Evolutionary conservation across 768 basidiomycete genomes (phyloP).

Genomic region (Termitomyces sp.): DNA sequence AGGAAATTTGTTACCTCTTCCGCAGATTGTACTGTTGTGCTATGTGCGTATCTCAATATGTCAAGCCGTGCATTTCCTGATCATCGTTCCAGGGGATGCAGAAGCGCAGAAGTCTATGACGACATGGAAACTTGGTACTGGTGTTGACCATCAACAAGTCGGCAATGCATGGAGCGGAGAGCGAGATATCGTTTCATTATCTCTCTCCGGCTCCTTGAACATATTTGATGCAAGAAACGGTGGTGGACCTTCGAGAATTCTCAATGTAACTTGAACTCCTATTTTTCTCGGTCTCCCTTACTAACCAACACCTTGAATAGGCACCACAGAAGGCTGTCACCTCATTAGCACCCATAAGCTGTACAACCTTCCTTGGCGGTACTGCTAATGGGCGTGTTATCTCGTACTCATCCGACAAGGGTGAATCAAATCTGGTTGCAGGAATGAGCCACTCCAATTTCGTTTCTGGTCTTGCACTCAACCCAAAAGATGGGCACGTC

Average conservation of each 20-base stretch:
- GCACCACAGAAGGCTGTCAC: constrained; percentile 84
- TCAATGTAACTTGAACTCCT: constrained; percentile 45
- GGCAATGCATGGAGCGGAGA: constrained; percentile 83
- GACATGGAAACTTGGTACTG: constrained; percentile 72
- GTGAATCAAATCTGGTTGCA: constrained; percentile 42
- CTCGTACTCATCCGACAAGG: constrained; percentile 51
- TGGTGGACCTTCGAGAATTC: constrained; percentile 55
- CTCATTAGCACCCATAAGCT: constrained; percentile 42
- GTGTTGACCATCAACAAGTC: constrained; percentile 79
- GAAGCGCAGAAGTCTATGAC: constrained; percentile 62
- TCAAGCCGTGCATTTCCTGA: background rate
- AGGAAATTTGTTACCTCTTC: constrained; percentile 77
- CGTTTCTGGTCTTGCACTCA: constrained; percentile 57
- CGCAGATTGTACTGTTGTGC: constrained; percentile 82
- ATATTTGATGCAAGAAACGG: constrained; percentile 74
- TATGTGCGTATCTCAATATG: constrained; percentile 52
- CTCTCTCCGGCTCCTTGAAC: constrained; percentile 78
- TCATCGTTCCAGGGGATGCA: constrained; percentile 65
- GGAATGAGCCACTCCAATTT: constrained; percentile 73
- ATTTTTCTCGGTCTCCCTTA: background rate
- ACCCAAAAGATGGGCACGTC: constrained; percentile 43
- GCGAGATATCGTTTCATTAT: constrained; percentile 75
- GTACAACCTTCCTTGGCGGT: constrained; percentile 74
- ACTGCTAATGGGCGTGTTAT: constrained; percentile 76
- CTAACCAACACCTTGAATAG: constrained; percentile 31